Base-by-base conservation (phyloP, 2,329 filamentous ascomycete species). In the Colletotrichum shisoi region DNA sequence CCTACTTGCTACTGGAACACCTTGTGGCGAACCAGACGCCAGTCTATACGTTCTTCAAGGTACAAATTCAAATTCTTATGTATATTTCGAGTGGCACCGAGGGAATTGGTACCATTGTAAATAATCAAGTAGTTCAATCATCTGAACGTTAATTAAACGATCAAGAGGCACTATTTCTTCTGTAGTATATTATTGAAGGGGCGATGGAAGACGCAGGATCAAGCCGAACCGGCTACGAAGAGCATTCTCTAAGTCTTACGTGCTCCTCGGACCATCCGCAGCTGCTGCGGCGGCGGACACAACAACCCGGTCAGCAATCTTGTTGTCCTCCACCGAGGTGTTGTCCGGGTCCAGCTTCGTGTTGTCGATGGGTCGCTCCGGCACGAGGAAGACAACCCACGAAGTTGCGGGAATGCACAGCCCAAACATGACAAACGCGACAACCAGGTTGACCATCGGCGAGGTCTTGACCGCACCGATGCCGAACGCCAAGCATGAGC, bases 361-460 rank as follows among this genome's bases (percentile, higher is more conserved):
- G 39, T 74, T 54, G 56, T 73, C 61, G 3, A 72, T 62, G 0
- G 76, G 76, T 27, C 74, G 72, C 58, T 79, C 78, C 1, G 79
- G 79, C 0, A 80, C 78, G 13, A 80, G 66, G 2, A 77, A 74
- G 7, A 79, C 76, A 0, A 76, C 78, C 27, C 70, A 72, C 0
- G 76, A 74, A 0, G 79, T 80, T 0, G 77, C 73, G 1, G 79
- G 79, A 1, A 81, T 75, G 9, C 77, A 76, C 12, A 83, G 69
- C 2, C 72, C 75, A 60, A 84, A 84, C 79, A 84, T 81, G 49
- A 76, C 80, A 69, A 83, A 82, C 0, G 82, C 78, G 6, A 84
- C 73, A 42, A 83, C 75, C 27, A 85, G 73, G 63, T 84, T 84
- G 12, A 81, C 76, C 75, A 84, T 83, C 1, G 82, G 81, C 45